These are phyloP conservation scores for Solanum dulcamara DNA, from an alignment of 257 asterid species.

Conservation along the genomic window DNA sequence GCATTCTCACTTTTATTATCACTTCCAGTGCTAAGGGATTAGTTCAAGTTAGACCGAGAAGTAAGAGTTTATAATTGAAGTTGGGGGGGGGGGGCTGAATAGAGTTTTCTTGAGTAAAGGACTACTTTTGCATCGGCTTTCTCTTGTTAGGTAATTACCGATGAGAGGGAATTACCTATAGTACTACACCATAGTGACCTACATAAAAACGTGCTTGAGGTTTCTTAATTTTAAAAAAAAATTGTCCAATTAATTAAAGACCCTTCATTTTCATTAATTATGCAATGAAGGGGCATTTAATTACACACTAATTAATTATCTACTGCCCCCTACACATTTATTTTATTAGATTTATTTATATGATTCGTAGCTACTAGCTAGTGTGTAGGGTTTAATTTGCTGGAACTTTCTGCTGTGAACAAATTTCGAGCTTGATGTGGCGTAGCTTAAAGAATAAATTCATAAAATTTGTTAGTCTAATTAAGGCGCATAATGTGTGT, in stretches of 20 bases:
- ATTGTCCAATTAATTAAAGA: background rate
- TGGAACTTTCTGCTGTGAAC: background rate
- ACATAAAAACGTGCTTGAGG: background rate
- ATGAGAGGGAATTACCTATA: background rate
- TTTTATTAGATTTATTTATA: background rate
- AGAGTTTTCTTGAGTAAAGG: too few species aligned
- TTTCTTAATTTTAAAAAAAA: background rate
- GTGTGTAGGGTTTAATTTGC: background rate
- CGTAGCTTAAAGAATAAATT: background rate
- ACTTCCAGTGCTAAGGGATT: too few species aligned
- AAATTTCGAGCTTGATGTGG: background rate
- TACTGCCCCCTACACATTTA: background rate
- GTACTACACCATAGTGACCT: background rate
- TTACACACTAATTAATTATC: background rate
- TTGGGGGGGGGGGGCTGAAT: too few species aligned
- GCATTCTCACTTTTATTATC: too few species aligned
- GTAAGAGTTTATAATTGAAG: too few species aligned
- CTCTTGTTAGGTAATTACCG: too few species aligned
- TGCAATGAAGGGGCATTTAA: background rate
- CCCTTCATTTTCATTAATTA: background rate
- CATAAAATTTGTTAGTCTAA: background rate
- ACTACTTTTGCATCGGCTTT: too few species aligned
- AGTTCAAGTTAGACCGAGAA: too few species aligned
- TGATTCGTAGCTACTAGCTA: background rate
- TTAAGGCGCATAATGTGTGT: background rate